Base-by-base conservation (phyloP, 2,329 filamentous ascomycete genomes). In the Colletotrichum euphorbiae region DNA sequence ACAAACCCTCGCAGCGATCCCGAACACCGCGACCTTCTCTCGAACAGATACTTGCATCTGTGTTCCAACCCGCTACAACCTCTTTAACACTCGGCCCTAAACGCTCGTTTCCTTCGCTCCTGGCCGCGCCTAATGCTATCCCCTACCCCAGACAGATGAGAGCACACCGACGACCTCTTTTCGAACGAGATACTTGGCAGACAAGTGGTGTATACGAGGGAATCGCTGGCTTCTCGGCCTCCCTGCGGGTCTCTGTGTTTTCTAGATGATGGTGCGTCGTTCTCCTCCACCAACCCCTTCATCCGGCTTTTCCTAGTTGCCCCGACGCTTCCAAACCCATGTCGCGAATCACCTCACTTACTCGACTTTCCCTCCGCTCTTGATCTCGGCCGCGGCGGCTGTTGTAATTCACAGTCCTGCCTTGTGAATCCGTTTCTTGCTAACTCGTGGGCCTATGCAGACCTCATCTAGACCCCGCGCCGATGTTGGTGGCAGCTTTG, bases 381-480 rank as follows among this genome's bases (percentile, higher is more conserved):
- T 13, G 21, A 46, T 43, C 57, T 50, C 54, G n/a, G 51, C 45
- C 17, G 48, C 17, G 24, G 54, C 36, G 31, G 50, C 31, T 60
- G 21, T 63, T 38, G 7, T 24, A 33, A 6, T 12, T 17, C 31
- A 60, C 52, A 51, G 50, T 6, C 28, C 28, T 28, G 1, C 28
- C 28, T 28, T 24, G 24, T 6, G 28, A 8, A 28, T 2, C 7
- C 28, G 28, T 28, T 69, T 52, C 43, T 69, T 68, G 62, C 72
- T 73, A 69, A 75, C 72, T 59, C 70, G 71, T 72, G 5, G 45
- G 42, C 64, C 42, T 57, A 38, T 70, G 45, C 73, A 89, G 87
- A 87, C 86, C 82, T 87, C 87, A 78, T 85, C 85, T 79, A 83
- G 84, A 77, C 82, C 83, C 78, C 84, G 82, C 75, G 79, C 77